Conservation (phyloP, 2,329 filamentous ascomycete species). For the Hymenoscyphus linearis region DNA sequence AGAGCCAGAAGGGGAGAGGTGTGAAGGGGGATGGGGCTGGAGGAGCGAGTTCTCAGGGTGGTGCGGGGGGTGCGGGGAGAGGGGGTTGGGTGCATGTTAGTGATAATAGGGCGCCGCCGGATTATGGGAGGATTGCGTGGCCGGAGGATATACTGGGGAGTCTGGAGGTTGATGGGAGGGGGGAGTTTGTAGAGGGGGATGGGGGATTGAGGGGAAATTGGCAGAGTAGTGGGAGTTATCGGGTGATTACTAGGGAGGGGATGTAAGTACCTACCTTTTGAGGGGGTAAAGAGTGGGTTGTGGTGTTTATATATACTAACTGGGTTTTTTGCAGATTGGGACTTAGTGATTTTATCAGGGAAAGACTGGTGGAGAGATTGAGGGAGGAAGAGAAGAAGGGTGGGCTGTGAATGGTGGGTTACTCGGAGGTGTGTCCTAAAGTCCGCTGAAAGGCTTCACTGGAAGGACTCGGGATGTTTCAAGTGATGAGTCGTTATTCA, state of each 20-base stretch:
- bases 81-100: slow-evolving; percentile 63
- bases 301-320: slow-evolving; percentile 17
- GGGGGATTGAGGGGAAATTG: slow-evolving; percentile 41
- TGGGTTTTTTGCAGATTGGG: slow-evolving; percentile 40
- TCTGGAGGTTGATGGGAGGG: slow-evolving; percentile 55
- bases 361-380: slow-evolving; percentile 49
- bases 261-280: slow-evolving; percentile 47
- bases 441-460: background rate
- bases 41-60: slow-evolving; percentile 54
- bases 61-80: slow-evolving; percentile 52
- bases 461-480: background rate
- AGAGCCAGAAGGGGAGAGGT: slow-evolving; percentile 29
- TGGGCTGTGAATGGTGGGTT: background rate
- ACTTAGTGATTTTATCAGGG: slow-evolving; percentile 48
- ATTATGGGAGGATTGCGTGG: slow-evolving; percentile 63
- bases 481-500: background rate
- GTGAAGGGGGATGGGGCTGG: slow-evolving; percentile 43
- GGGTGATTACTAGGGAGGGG: slow-evolving; percentile 59
- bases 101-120: slow-evolving; percentile 57
- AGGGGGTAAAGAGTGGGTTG: too few species aligned
- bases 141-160: slow-evolving; percentile 67
- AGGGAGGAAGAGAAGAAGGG: slow-evolving; percentile 43
- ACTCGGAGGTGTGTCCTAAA: background rate
- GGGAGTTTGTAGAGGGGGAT: slow-evolving; percentile 43
- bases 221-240: slow-evolving; percentile 57